These are phyloP conservation scores for Phytophthora pluvialis DNA, from an alignment of 352 stramenopile species.

Conservation along the genomic window DNA sequence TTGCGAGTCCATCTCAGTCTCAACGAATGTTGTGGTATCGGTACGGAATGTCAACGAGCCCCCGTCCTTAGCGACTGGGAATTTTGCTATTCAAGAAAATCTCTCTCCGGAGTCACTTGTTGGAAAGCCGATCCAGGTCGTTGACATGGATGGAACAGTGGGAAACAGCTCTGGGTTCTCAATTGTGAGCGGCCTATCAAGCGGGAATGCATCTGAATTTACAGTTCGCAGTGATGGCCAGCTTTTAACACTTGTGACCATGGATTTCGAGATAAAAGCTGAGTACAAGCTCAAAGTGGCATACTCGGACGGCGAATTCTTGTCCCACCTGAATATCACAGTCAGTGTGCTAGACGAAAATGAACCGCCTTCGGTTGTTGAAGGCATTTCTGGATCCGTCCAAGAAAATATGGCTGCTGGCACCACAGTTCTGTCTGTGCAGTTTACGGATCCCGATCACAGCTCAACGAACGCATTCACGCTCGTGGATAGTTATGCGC, in stretches of 20 bases:
- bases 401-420: constrained; percentile 46
- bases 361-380: constrained; percentile 43
- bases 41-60: constrained; percentile 62
- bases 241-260: constrained; percentile 35
- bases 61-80: constrained; percentile 27
- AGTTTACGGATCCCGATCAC: constrained; percentile 47
- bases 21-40: constrained; percentile 6
- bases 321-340: constrained; percentile 17
- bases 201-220: constrained; percentile 36
- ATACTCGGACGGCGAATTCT: constrained; percentile 47
- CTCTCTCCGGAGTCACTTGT: constrained; percentile 45
- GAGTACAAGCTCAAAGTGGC: constrained; percentile 17
- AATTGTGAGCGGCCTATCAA: constrained; percentile 28
- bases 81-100: constrained; percentile 52
- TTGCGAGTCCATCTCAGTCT: constrained; percentile 18
- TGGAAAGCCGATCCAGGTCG: constrained; percentile 46
- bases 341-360: constrained; percentile 61
- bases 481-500: constrained; percentile 27
- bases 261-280: constrained; percentile 49
- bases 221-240: constrained; percentile 50
- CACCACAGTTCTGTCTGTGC: constrained; percentile 35
- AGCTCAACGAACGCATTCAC: constrained; percentile 33
- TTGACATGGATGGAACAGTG: constrained; percentile 50
- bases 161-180: constrained; percentile 38
- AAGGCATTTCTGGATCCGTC: constrained; percentile 31